Percentiles rank a stretch among this genome's conserved stretches.
Conservation (phyloP, 352 stramenopile species). For the Globisporangium carolinianum region DNA sequence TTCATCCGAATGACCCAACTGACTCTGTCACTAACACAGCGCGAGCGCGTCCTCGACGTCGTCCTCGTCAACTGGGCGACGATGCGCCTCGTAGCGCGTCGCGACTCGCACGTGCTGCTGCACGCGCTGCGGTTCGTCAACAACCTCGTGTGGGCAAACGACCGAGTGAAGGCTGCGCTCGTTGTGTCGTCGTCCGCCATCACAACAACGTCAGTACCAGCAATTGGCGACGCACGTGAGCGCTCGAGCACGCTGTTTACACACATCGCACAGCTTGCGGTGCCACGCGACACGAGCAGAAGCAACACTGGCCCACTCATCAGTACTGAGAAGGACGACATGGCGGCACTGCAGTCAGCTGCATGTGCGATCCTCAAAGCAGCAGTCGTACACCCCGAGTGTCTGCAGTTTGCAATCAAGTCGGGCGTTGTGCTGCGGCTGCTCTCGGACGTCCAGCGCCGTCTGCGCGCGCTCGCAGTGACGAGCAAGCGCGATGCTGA, state of each 20-base stretch:
- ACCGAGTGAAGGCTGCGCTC: constrained; percentile 28
- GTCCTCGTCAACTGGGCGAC: constrained; percentile 50
- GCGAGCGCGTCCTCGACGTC: constrained; percentile 25
- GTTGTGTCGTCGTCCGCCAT: constrained; percentile 6
- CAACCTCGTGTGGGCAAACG: constrained; percentile 42
- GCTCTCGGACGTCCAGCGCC: constrained; percentile 27
- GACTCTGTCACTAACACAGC: constrained; percentile 9
- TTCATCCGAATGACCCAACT: background rate
- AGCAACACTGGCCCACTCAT: background rate
- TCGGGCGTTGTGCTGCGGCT: constrained; percentile 30
- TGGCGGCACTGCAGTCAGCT: constrained; percentile 14
- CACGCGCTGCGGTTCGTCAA: constrained; percentile 33
- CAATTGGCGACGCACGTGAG: background rate
- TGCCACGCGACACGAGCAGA: background rate
- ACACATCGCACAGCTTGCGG: constrained; percentile 12
- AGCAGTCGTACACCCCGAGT: constrained; percentile 42
- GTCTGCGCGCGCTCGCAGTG: constrained; percentile 24
- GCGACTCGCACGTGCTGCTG: constrained; percentile 35
- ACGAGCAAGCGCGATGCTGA: constrained; percentile 24
- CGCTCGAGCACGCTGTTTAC: constrained; percentile 9
- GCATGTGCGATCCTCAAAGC: constrained; percentile 40
- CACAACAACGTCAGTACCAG: background rate
- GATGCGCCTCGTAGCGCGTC: constrained; percentile 36
- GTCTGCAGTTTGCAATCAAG: constrained; percentile 36
- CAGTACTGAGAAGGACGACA: too few species aligned